These are phyloP conservation scores for Panaeolus cyanescens DNA, from an alignment of 768 basidiomycete species.

Conservation along the genomic window DNA sequence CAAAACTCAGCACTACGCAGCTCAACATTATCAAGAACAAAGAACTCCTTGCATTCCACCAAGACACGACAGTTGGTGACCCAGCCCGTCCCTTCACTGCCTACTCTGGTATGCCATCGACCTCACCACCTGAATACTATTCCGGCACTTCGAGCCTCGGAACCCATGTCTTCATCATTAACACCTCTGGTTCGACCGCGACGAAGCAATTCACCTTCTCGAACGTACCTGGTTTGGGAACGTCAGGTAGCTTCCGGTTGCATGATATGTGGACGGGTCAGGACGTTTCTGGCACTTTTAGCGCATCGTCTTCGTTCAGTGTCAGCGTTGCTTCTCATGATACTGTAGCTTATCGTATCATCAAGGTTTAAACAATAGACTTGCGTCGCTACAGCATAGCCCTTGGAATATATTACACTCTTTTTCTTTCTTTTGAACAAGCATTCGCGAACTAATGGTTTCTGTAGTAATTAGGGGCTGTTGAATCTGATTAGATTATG, in stretches of 20 bases:
- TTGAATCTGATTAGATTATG: no score
- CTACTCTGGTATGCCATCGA: slow-evolving; percentile 35
- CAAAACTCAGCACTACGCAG: slow-evolving; percentile 38
- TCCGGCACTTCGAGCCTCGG: slow-evolving; percentile 50
- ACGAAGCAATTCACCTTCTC: slow-evolving; percentile 49
- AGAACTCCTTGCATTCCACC: slow-evolving; percentile 57
- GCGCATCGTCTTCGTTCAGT: slow-evolving; percentile 34
- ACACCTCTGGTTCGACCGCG: slow-evolving; percentile 39
- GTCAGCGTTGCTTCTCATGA: slow-evolving; percentile 50
- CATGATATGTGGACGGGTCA: slow-evolving; percentile 58
- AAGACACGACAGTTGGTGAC: slow-evolving; percentile 45
- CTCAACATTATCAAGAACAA: slow-evolving; percentile 50
- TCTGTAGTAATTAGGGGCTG: no score
- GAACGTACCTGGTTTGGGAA: slow-evolving; percentile 45
- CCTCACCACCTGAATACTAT: slow-evolving; percentile 55
- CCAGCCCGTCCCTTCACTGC: slow-evolving; percentile 52
- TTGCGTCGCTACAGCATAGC: no score
- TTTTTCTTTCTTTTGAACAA: no score
- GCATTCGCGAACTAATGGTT: no score
- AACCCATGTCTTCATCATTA: slow-evolving; percentile 56
- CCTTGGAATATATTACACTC: no score
- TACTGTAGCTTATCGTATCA: slow-evolving; percentile 52
- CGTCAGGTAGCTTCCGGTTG: slow-evolving; percentile 38
- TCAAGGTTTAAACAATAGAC: background rate
- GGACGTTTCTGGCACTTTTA: slow-evolving; percentile 42